These are phyloP conservation scores for Pseudocohnilembus persalinus DNA, from an alignment of 169 alveolate genomes.

Conservation along the genomic window DNA sequence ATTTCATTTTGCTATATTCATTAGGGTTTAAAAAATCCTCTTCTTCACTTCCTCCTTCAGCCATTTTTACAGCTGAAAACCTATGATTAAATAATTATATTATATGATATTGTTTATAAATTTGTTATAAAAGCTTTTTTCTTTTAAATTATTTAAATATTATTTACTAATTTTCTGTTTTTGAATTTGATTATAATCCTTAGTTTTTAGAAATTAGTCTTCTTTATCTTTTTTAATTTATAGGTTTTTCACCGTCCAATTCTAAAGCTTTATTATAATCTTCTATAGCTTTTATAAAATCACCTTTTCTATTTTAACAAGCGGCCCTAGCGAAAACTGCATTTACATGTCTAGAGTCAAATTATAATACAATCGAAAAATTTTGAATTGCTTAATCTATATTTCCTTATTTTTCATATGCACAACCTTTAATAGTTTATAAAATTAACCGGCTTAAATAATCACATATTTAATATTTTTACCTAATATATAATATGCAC, in stretches of 20 bases:
- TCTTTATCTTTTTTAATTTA: neutral
- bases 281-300: slow-evolving; percentile 78
- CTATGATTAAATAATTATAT: too few relatives aligned
- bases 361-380: slow-evolving; percentile 61
- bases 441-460: neutral
- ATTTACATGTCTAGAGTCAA: slow-evolving; percentile 78
- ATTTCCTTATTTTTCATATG: slow-evolving; percentile 66
- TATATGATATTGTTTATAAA: slow-evolving; percentile 54
- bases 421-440: slow-evolving; percentile 50
- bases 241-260: slow-evolving; percentile 46
- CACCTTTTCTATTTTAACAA: slow-evolving; percentile 68
- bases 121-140: slow-evolving; percentile 81
- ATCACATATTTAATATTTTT: slow-evolving; percentile 4
- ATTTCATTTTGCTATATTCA: slow-evolving; percentile 9
- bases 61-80: neutral
- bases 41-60: slow-evolving; percentile 4
- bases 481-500: slow-evolving; percentile 71
- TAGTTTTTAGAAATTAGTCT: neutral
- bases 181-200: slow-evolving; percentile 36
- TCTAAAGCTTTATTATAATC: slow-evolving; percentile 79
- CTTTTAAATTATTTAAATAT: slow-evolving; percentile 82
- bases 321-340: slow-evolving; percentile 86
- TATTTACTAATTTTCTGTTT: slow-evolving; percentile 49
- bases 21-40: slow-evolving; percentile 20
- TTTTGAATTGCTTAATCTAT: slow-evolving; percentile 68